Evolutionary conservation across 306 rosid genomes (phyloP).

Genomic region (Erythrophleum fordii): DNA sequence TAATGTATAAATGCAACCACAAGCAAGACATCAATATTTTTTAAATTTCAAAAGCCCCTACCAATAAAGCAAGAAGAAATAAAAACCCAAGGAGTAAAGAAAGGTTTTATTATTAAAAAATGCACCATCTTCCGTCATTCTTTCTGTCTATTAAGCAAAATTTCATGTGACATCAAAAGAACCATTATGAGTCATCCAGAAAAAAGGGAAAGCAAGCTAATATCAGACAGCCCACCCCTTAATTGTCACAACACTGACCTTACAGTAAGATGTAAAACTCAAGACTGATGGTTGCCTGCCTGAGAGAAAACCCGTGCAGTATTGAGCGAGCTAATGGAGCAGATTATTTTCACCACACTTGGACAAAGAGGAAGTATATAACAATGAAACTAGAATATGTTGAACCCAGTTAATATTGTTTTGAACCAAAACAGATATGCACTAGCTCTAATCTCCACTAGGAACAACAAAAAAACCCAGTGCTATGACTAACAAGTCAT

Average conservation of each 20-base stretch:
- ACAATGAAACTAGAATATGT: constrained; percentile 45
- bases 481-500: constrained; percentile 32
- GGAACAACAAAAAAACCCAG: constrained; percentile 33
- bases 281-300: constrained; percentile 58
- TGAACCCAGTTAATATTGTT: constrained; percentile 28
- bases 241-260: constrained; percentile 62
- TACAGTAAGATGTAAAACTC: constrained; percentile 51
- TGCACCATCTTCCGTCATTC: constrained; percentile 25
- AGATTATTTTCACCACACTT: constrained; percentile 46
- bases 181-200: constrained; percentile 34
- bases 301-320: constrained; percentile 57
- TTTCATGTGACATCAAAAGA: constrained; percentile 28
- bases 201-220: constrained; percentile 45
- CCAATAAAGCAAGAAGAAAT: neutral
- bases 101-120: constrained; percentile 15
- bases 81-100: constrained; percentile 10
- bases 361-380: constrained; percentile 46
- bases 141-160: constrained; percentile 27
- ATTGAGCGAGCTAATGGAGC: constrained; percentile 55
- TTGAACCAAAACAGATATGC: constrained; percentile 37
- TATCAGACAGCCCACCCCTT: constrained; percentile 54
- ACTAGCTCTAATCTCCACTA: constrained; percentile 32
- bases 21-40: constrained; percentile 18
- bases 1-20: constrained; percentile 21
- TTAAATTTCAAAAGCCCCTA: neutral